Evolutionary conservation across 1,284 basidiomycete species (phyloP).

Genomic region (Microbotryomycetes sp.): DNA sequence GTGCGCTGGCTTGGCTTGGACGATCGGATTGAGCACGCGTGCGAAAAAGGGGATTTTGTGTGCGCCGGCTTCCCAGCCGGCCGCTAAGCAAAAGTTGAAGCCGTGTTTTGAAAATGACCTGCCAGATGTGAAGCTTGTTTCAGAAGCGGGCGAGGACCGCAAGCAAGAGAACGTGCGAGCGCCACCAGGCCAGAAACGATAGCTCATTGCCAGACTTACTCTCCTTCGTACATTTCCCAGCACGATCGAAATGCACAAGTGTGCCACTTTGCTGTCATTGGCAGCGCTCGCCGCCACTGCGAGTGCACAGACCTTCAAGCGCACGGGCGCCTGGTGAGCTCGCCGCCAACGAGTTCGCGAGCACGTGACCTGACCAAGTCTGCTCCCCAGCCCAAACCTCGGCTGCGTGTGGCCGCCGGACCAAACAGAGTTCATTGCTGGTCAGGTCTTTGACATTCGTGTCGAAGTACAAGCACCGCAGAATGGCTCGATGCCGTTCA

Average conservation of each 20-base stretch:
- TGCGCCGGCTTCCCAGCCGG: no score
- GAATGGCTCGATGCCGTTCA: constrained; percentile 43
- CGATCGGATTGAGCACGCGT: no score
- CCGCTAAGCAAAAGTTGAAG: no score
- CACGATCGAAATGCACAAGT: neutral
- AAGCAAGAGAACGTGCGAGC: neutral
- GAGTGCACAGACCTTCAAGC: constrained; percentile 41
- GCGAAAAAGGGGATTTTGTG: no score
- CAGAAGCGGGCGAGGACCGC: neutral
- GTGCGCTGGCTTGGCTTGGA: no score
- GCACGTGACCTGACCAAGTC: neutral
- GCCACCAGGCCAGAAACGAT: neutral
- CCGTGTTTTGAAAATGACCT: no score
- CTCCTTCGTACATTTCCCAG: neutral
- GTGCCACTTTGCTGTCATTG: neutral
- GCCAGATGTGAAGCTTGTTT: no score
- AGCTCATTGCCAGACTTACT: neutral
- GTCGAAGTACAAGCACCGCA: constrained; percentile 43
- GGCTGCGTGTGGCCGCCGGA: constrained; percentile 25
- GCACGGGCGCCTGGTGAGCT: constrained; percentile 37
- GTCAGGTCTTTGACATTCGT: constrained; percentile 26
- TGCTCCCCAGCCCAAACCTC: neutral
- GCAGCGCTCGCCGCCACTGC: constrained; percentile 26
- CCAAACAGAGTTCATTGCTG: constrained; percentile 27
- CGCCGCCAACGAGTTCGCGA: neutral